These are phyloP conservation scores for Xylaria sp. DNA, from an alignment of 2,329 filamentous ascomycete genomes.

Conservation along the genomic window DNA sequence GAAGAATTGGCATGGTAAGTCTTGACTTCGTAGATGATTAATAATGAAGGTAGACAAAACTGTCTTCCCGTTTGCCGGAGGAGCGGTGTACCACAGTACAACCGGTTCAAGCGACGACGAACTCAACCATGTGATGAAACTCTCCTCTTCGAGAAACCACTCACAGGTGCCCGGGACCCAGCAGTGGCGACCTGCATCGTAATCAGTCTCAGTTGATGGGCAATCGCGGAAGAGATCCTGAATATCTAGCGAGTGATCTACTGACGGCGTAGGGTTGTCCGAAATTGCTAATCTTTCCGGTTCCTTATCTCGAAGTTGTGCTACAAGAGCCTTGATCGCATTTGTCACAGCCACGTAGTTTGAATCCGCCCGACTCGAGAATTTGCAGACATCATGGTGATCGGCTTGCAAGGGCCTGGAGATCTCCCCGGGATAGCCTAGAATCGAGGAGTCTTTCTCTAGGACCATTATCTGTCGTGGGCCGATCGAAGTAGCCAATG, in stretches of 20 bases:
- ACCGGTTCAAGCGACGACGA: constrained; percentile 2
- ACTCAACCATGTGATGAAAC: constrained; percentile 17
- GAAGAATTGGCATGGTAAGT: constrained; percentile 29
- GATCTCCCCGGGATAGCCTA: constrained; percentile 47
- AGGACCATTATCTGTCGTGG: constrained; percentile 37
- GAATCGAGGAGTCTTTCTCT: constrained; percentile 45
- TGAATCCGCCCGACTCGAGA: constrained; percentile 36
- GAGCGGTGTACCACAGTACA: constrained; percentile 32
- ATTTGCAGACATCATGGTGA: constrained; percentile 51
- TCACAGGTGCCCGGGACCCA: constrained; percentile 29
- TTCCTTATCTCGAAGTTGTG: neutral
- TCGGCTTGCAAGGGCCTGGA: constrained; percentile 44
- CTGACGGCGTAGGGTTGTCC: neutral
- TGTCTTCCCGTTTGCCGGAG: constrained; percentile 35
- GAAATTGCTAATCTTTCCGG: neutral
- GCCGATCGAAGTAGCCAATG: constrained; percentile 41
- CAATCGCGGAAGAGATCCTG: constrained; percentile 17
- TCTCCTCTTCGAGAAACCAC: constrained; percentile 28
- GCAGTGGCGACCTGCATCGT: constrained; percentile 7
- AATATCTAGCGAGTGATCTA: neutral
- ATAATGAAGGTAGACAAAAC: constrained; percentile 34
- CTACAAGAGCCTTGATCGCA: constrained; percentile 20
- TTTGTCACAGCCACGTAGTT: constrained; percentile 38
- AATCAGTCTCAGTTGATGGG: constrained; percentile 21
- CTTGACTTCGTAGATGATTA: constrained; percentile 20